These are phyloP conservation scores for Theobroma grandiflorum DNA, from an alignment of 441 rosid species.

Conservation along the genomic window DNA sequence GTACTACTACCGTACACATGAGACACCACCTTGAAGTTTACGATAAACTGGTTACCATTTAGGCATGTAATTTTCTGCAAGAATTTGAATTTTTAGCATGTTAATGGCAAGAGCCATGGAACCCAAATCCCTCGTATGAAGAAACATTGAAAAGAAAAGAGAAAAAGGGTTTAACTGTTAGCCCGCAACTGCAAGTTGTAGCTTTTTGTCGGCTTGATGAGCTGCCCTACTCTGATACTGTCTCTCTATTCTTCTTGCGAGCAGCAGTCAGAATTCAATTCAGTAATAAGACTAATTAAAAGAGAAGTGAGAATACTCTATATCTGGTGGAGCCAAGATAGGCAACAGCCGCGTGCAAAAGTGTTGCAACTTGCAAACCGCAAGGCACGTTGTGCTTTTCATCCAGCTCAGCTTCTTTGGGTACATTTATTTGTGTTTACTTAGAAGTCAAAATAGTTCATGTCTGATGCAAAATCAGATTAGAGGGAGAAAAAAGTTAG, in stretches of 20 bases:
- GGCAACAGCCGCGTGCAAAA: conserved; percentile 16
- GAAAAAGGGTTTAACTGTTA: background rate
- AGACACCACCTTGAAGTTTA: too few species aligned
- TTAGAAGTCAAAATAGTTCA: background rate
- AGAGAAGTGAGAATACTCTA: background rate
- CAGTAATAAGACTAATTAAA: background rate
- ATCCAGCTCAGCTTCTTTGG: background rate
- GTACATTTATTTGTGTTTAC: background rate
- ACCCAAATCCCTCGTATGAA: background rate
- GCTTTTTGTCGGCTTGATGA: conserved; percentile 16
- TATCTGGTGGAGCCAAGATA: background rate
- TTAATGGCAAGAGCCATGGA: background rate
- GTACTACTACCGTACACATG: background rate
- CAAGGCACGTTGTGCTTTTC: background rate
- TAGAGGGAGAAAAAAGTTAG: background rate
- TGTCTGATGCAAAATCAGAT: background rate
- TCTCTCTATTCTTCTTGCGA: background rate
- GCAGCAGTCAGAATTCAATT: conserved; percentile 5
- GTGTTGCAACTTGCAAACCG: too few species aligned
- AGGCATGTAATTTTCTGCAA: background rate
- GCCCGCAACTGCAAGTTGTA: conserved; percentile 8
- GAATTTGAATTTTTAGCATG: background rate
- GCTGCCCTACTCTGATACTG: conserved; percentile 23
- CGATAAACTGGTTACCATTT: background rate
- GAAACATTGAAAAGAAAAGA: background rate